Evolutionary conservation across 1,139 yeast genomes (phyloP).

Genomic region (Geotrichum phurueaensis): DNA sequence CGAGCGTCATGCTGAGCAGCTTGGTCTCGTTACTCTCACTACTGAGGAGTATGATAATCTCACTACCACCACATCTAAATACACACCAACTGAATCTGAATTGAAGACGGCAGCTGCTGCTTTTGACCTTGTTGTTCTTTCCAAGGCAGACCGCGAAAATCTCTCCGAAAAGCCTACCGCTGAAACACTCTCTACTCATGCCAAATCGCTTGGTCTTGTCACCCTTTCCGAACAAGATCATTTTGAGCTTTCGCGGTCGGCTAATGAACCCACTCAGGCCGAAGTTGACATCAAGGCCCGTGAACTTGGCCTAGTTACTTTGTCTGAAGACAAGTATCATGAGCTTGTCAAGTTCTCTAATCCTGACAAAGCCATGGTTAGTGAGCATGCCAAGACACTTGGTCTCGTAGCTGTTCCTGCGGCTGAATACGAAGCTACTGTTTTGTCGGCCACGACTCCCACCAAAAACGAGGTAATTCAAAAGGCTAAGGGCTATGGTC

Average conservation of each 20-base stretch:
- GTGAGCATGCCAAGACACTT: constrained; percentile 23
- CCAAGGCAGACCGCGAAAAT: constrained; percentile 1
- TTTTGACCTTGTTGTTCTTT: constrained; percentile 7
- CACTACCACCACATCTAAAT: constrained; percentile 19
- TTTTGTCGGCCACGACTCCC: constrained; percentile 28
- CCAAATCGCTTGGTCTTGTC: constrained; percentile 35
- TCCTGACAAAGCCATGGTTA: constrained; percentile 17
- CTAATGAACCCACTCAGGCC: constrained; percentile 20
- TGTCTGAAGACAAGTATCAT: constrained; percentile 1
- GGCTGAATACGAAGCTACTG: constrained; percentile 14
- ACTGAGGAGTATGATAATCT: constrained; percentile 40
- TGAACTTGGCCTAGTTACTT: constrained; percentile 10
- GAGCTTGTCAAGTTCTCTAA: constrained; percentile 13
- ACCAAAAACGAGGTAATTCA: constrained; percentile 16
- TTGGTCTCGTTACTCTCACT: constrained; percentile 47
- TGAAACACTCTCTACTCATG: constrained; percentile 12
- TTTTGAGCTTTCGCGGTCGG: constrained; percentile 19
- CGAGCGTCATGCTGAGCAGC: constrained; percentile 45
- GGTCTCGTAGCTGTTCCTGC: constrained; percentile 36
- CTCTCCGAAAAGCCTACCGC: not conserved
- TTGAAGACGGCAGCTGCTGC: constrained; percentile 13
- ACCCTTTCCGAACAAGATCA: constrained; percentile 37
- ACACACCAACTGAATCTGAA: constrained; percentile 22
- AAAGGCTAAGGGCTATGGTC: constrained; percentile 16
- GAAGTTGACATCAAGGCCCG: constrained; percentile 17